Evolutionary conservation across 2,329 filamentous ascomycete genomes (phyloP).

Genomic region (Claviceps sp.): DNA sequence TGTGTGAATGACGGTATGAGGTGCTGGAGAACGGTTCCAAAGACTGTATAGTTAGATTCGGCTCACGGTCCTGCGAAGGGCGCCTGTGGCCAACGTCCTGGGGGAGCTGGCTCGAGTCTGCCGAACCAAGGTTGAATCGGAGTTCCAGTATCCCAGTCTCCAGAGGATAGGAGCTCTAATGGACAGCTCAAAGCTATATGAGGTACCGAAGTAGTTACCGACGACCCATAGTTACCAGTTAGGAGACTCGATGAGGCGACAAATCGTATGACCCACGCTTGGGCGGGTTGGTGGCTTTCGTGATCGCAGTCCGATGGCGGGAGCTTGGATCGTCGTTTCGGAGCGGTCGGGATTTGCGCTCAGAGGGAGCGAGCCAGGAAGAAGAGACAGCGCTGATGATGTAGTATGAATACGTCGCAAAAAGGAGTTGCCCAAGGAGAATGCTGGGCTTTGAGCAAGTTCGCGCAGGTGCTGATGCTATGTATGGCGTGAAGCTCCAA

Average conservation of each 20-base stretch:
- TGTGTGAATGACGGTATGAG: not conserved
- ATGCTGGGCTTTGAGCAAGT: not conserved
- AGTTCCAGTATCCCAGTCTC: too few relatives aligned
- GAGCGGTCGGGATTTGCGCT: not conserved
- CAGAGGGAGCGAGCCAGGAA: not conserved
- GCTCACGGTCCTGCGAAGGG: too few relatives aligned
- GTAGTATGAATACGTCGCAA: not conserved
- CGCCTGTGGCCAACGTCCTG: too few relatives aligned
- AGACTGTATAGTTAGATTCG: too few relatives aligned
- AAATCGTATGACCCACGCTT: too few relatives aligned
- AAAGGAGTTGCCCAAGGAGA: not conserved
- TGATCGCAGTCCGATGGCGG: not conserved
- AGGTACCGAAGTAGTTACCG: too few relatives aligned
- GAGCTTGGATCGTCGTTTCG: not conserved
- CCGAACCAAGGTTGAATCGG: too few relatives aligned
- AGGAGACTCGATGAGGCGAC: too few relatives aligned
- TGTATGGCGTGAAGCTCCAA: not conserved
- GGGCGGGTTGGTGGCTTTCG: not conserved
- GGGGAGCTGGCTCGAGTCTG: too few relatives aligned
- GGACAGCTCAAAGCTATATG: too few relatives aligned
- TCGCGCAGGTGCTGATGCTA: not conserved
- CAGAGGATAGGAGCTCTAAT: too few relatives aligned
- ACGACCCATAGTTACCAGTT: too few relatives aligned
- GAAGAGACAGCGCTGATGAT: not conserved
- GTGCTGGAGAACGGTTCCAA: not conserved